phyloP scores from a whole-genome alignment of 306 rosid species.

The Dalbergia cultrata region DNA sequence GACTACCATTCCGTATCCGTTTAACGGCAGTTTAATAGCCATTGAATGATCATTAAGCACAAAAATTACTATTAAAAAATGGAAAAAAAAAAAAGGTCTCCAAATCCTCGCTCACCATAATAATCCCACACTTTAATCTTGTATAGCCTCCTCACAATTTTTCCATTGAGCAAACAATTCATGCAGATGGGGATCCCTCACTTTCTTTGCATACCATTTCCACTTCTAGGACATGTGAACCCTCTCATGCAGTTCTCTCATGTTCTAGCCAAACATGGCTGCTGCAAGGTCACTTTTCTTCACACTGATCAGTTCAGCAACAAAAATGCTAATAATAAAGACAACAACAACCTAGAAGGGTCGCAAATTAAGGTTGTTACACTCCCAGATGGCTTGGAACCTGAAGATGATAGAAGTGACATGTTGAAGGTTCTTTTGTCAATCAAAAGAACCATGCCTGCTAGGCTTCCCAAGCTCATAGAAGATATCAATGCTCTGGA shows the following conservation, averaged over 20 bases:
- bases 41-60: neutral
- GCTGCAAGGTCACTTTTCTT: constrained; percentile 56
- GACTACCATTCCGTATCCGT: neutral
- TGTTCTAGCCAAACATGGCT: constrained; percentile 49
- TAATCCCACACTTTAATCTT: too few species aligned
- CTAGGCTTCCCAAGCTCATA: constrained; percentile 54
- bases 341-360: neutral
- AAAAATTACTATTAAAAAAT: too few species aligned
- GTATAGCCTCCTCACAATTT: neutral
- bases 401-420: constrained; percentile 51
- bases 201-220: constrained; percentile 54
- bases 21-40: neutral
- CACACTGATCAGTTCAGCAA: constrained; percentile 41
- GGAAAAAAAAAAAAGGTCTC: too few species aligned
- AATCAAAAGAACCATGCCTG: constrained; percentile 41
- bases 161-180: constrained; percentile 10
- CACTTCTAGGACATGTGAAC: constrained; percentile 55
- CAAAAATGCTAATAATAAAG: neutral
- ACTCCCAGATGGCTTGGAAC: constrained; percentile 57
- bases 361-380: constrained; percentile 46
- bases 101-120: too few species aligned
- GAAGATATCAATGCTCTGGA: constrained; percentile 43
- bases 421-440: constrained; percentile 18
- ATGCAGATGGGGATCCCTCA: constrained; percentile 49
- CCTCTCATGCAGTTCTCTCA: constrained; percentile 57